Evolutionary conservation across 352 stramenopile genomes (phyloP).

Genomic region (Globisporangium polare): DNA sequence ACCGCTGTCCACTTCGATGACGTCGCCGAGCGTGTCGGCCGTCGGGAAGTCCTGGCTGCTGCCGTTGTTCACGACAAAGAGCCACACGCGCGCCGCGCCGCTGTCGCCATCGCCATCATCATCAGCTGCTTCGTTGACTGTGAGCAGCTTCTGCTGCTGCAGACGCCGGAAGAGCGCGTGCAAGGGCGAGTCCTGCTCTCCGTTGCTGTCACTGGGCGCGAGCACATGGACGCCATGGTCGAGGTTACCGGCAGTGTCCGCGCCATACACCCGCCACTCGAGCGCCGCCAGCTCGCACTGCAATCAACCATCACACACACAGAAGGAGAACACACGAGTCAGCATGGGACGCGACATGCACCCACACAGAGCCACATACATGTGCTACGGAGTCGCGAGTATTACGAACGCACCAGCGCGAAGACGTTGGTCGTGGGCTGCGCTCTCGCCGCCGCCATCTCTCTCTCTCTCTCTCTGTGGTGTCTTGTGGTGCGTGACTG

Average conservation of each 20-base stretch:
- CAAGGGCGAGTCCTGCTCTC: slow-evolving; percentile 18
- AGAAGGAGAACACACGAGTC: slow-evolving; percentile 12
- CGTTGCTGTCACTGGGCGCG: not conserved
- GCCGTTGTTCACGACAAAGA: slow-evolving; percentile 48
- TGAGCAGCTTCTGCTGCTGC: slow-evolving; percentile 37
- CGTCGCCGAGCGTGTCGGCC: slow-evolving; percentile 16
- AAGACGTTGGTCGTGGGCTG: slow-evolving; percentile 35
- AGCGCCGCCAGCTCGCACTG: slow-evolving; percentile 45
- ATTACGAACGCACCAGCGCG: slow-evolving; percentile 27
- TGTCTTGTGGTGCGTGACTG: too few species aligned
- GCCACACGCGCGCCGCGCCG: slow-evolving; percentile 27
- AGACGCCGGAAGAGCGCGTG: slow-evolving; percentile 28
- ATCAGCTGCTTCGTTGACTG: slow-evolving; percentile 16
- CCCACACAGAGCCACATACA: too few species aligned
- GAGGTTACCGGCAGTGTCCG: slow-evolving; percentile 1
- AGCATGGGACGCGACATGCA: not conserved
- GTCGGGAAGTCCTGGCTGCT: slow-evolving; percentile 21
- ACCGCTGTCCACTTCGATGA: slow-evolving; percentile 29
- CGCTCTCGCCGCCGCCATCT: not conserved
- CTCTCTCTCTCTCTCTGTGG: too few species aligned
- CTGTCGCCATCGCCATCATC: not conserved
- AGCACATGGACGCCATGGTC: not conserved
- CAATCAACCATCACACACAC: slow-evolving; percentile 3
- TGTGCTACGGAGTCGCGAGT: too few species aligned
- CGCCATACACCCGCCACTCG: slow-evolving; percentile 49